A percentile compares a stretch with the other conserved stretches of the same genome.
These are phyloP conservation scores for Podila horticola DNA, from an alignment of 192 early-diverging fungal genomes.

Conservation along the genomic window DNA sequence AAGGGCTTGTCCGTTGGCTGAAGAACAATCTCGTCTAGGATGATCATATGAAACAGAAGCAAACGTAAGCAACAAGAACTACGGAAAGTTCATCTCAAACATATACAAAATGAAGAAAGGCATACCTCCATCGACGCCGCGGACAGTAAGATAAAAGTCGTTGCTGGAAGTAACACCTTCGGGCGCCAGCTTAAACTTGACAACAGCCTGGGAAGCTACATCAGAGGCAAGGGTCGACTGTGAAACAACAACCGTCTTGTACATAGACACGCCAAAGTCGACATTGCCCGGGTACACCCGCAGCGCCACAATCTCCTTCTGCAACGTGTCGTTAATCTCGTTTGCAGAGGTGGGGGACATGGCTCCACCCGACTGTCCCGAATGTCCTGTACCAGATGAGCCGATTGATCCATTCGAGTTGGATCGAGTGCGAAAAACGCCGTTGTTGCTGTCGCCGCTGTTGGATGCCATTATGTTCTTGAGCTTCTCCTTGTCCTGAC, in stretches of 20 bases:
- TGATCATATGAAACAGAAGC: not conserved
- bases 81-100: not conserved
- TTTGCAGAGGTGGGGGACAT: conserved; percentile 22
- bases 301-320: conserved; percentile 56
- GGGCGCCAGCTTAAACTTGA: conserved; percentile 61
- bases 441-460: conserved; percentile 10
- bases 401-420: conserved; percentile 33
- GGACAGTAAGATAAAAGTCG: conserved; percentile 63
- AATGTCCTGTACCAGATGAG: not conserved
- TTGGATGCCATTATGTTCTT: conserved; percentile 1
- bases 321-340: conserved; percentile 20
- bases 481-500: conserved; percentile 21
- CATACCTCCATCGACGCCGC: conserved; percentile 62
- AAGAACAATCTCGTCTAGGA: conserved; percentile 57
- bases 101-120: not conserved
- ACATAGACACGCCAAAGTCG: conserved; percentile 61
- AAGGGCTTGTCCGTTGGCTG: conserved; percentile 63
- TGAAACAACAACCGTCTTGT: conserved; percentile 62
- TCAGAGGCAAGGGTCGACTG: conserved; percentile 55
- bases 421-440: conserved; percentile 4
- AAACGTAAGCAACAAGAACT: not conserved
- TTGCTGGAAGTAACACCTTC: conserved; percentile 51
- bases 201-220: conserved; percentile 60
- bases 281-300: conserved; percentile 68
- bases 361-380: not conserved